Evolutionary conservation across 1,139 yeast genomes (phyloP).

Genomic region (Lodderomyces beijingensis): DNA sequence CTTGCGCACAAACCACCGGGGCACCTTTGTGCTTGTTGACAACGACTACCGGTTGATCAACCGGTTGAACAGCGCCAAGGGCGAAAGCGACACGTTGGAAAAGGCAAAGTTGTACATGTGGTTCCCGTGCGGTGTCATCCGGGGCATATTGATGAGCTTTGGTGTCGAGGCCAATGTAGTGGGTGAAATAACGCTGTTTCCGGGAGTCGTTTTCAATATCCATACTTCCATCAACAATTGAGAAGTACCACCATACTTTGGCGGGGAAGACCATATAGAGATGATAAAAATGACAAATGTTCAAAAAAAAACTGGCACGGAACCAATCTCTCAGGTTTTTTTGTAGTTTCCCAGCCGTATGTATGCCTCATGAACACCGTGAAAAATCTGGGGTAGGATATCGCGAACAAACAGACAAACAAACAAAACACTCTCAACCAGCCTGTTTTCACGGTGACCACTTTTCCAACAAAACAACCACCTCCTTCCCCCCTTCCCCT

Average conservation of each 20-base stretch:
- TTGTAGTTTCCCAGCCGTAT: too few species aligned
- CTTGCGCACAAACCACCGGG: slow-evolving; percentile 85
- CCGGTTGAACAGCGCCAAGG: slow-evolving; percentile 50
- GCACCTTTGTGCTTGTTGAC: slow-evolving; percentile 78
- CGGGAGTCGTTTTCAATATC: slow-evolving; percentile 63
- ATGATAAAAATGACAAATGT: too few species aligned
- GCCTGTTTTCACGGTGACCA: too few species aligned
- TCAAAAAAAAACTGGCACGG: too few species aligned
- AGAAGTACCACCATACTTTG: too few species aligned
- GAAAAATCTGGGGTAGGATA: too few species aligned
- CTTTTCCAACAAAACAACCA: neutral
- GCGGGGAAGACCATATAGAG: too few species aligned
- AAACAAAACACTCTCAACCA: slow-evolving; percentile 1
- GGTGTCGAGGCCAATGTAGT: slow-evolving; percentile 64
- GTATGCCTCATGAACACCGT: too few species aligned
- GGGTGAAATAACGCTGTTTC: slow-evolving; percentile 64
- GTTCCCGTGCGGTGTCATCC: slow-evolving; percentile 80
- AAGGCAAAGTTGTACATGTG: slow-evolving; percentile 58
- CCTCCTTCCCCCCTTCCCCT: neutral
- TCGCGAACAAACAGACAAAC: too few species aligned
- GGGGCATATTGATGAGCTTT: slow-evolving; percentile 71
- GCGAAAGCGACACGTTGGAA: slow-evolving; percentile 42
- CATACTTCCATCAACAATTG: too few species aligned
- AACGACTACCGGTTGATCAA: slow-evolving; percentile 53
- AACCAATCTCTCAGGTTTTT: too few species aligned